phyloP scores from a whole-genome alignment of 2,329 filamentous ascomycete genomes.

The Harringtonia aguacate region DNA sequence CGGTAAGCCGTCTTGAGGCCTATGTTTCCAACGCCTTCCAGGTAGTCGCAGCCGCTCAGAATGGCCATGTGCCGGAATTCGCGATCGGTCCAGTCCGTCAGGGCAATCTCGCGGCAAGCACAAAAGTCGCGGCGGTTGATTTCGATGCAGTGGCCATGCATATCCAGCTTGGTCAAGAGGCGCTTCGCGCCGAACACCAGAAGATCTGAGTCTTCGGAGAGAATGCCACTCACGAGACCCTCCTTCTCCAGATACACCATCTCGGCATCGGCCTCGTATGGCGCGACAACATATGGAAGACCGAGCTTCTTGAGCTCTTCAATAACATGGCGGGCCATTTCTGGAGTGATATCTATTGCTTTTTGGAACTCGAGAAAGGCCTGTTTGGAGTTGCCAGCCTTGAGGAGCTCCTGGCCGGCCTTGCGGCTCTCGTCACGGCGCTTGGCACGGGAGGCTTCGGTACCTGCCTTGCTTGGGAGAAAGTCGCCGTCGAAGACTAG shows the following conservation, averaged over 20 bases:
- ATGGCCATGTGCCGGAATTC: conserved; percentile 96
- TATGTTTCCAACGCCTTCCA: conserved; percentile 74
- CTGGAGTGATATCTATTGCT: conserved; percentile 86
- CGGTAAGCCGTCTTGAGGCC: conserved; percentile 91
- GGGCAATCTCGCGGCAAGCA: conserved; percentile 73
- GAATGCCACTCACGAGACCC: conserved; percentile 73
- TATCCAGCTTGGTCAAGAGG: conserved; percentile 85
- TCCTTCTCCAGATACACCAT: conserved; percentile 85
- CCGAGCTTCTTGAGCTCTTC: conserved; percentile 76
- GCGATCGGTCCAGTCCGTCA: conserved; percentile 83
- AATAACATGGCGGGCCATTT: conserved; percentile 88
- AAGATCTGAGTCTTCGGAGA: conserved; percentile 94
- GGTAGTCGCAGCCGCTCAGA: conserved; percentile 89
- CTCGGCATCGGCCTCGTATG: conserved; percentile 96
- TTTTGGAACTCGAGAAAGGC: conserved; percentile 87
- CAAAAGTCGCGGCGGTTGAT: conserved; percentile 85
- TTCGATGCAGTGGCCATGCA: conserved; percentile 87
- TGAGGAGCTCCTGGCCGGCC: conserved; percentile 66
- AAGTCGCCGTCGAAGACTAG: conserved; percentile 94
- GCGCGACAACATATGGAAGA: conserved; percentile 84
- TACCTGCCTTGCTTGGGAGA: conserved; percentile 83
- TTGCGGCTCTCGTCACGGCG: conserved; percentile 67
- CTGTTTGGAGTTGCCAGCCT: conserved; percentile 68
- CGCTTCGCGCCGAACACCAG: conserved; percentile 89
- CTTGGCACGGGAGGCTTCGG: conserved; percentile 67